phyloP scores from a whole-genome alignment of 2,329 filamentous ascomycete species.

The Trichoderma breve region DNA sequence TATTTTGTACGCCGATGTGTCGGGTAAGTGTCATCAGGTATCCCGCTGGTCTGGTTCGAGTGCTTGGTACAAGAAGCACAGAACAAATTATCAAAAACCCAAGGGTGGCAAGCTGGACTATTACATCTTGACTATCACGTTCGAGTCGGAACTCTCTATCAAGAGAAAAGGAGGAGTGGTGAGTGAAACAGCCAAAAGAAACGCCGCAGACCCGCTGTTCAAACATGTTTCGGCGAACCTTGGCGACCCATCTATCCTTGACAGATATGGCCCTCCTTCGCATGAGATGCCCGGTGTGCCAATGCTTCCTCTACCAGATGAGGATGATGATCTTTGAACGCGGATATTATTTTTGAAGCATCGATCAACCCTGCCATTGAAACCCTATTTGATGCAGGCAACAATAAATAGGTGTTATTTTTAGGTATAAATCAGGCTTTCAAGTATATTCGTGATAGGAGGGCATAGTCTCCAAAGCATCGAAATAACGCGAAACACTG shows the following conservation, averaged over 20 bases:
- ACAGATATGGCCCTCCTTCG: not conserved
- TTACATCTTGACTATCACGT: conserved; percentile 42
- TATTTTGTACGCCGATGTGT: conserved; percentile 32
- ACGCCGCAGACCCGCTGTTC: not conserved
- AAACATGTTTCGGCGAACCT: not conserved
- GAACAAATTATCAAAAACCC: not conserved
- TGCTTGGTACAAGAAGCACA: not conserved
- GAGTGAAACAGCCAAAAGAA: conserved; percentile 14
- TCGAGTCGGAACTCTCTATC: conserved; percentile 26
- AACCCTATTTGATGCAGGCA: no score
- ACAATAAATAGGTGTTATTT: no score
- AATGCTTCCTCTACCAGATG: not conserved
- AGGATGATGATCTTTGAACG: not conserved
- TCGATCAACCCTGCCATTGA: not conserved
- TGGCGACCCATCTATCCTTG: not conserved
- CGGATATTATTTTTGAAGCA: no score
- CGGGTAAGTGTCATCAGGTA: conserved; percentile 26
- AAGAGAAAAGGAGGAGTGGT: conserved; percentile 24
- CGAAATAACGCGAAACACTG: no score
- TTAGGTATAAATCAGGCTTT: no score
- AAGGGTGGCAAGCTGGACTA: conserved; percentile 38
- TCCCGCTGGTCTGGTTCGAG: conserved; percentile 45
- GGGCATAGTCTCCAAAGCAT: no score
- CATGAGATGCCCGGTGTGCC: not conserved
- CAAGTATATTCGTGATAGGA: no score